Conservation (phyloP, 2,329 filamentous ascomycete genomes). For the Dryadomyces sulphureus region DNA sequence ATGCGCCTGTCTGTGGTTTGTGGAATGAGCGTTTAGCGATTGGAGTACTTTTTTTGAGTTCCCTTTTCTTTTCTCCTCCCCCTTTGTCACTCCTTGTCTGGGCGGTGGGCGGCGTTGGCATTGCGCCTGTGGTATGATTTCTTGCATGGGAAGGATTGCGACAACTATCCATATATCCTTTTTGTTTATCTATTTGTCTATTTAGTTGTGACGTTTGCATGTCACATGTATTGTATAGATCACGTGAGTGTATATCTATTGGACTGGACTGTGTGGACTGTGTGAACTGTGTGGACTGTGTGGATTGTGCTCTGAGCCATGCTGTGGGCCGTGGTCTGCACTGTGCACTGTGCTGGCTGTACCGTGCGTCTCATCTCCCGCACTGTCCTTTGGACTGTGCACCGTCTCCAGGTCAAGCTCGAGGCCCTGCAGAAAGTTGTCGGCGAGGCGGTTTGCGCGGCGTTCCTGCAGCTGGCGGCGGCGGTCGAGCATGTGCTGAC, state of each 20-base stretch:
- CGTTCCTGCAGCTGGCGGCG: conserved; percentile 18
- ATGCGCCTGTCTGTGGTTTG: conserved; percentile 40
- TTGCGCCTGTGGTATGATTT: neutral
- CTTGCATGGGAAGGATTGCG: conserved; percentile 1
- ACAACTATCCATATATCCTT: neutral
- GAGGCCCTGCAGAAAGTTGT: conserved; percentile 21
- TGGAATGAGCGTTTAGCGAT: conserved; percentile 19
- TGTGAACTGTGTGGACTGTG: no score
- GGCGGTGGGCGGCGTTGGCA: neutral
- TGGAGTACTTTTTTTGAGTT: neutral
- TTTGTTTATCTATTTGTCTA: neutral
- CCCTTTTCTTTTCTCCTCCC: neutral
- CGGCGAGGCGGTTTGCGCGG: conserved; percentile 19
- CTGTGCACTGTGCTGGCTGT: neutral
- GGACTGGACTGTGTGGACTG: no score
- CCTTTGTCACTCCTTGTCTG: neutral
- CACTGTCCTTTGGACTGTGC: no score
- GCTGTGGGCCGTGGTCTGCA: no score
- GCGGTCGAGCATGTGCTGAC: neutral
- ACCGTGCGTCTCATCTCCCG: neutral
- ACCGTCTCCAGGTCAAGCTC: conserved; percentile 16
- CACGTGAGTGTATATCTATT: no score
- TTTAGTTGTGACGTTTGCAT: no score
- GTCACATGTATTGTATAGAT: no score
- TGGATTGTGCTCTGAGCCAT: no score